Base-by-base conservation (phyloP, 1,139 yeast genomes). In the Geotrichum candidum region DNA sequence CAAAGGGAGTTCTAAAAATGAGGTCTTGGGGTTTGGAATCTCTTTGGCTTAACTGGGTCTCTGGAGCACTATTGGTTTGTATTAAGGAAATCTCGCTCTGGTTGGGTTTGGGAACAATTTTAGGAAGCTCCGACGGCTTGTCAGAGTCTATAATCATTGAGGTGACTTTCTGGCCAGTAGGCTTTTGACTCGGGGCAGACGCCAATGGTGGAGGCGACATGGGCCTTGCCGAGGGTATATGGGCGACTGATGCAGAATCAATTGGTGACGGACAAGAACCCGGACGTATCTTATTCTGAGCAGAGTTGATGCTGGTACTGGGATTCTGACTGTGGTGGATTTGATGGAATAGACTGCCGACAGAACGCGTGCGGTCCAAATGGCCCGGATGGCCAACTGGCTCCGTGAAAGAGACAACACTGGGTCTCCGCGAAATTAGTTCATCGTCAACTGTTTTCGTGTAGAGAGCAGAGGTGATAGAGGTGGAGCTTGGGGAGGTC, bases 311-410 rank as follows among this genome's bases (percentile, higher is more conserved):
- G 22, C 46, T 41, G 41, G 22, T 27, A 22, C 35, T 29, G 9
- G 11, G 25, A 46, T 18, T 13, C 15, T 53, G 56, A 4, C 22
- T n/a, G 35, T 53, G 53, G 23, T 56, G 59, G 11, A 51, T 41
- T 35, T 60, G 65, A 31, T 60, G 60, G 25, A 58, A 60, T 10
- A 55, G 50, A 56, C 57, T 63, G 22, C 62, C 62, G 7, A 60
- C 61, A 1, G 60, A 55, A 6, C 65, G 58, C 3, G 61, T 51
- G 18, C 65, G 54, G 23, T 60, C 65, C 1, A 62, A 54, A 54
- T 63, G 65, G 15, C 58, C 63, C 1, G 63, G 57, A 56, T 63
- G 65, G 6, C 63, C 59, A 35, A 54, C 59, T 3, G 65, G 65
- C 53, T 63, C 65, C 13, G 58, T 63, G 38, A 63, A 63, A 7